These are phyloP conservation scores for Sporothrix sp. DNA, from an alignment of 2,329 filamentous ascomycete genomes.

Conservation along the genomic window DNA sequence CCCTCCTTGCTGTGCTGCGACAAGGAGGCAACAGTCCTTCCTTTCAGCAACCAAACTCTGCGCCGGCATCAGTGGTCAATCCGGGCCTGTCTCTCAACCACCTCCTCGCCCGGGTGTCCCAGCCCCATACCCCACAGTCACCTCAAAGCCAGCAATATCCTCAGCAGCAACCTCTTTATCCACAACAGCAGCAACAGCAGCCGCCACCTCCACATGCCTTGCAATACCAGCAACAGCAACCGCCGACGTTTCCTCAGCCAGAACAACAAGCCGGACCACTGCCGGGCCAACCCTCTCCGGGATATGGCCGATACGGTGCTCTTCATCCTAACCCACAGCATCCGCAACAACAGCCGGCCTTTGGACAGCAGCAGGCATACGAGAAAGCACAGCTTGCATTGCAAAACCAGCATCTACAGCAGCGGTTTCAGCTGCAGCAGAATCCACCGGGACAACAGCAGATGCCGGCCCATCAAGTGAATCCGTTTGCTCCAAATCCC, in stretches of 20 bases:
- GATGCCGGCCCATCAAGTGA: background rate
- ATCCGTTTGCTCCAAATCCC: conserved; percentile 5
- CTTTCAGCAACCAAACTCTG: background rate
- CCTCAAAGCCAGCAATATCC: background rate
- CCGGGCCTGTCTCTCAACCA: background rate
- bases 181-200: conserved; percentile 14
- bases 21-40: conserved; percentile 20
- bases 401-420: conserved; percentile 7
- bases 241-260: conserved; percentile 10
- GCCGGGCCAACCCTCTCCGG: background rate
- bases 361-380: background rate
- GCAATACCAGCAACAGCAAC: background rate
- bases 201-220: background rate
- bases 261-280: background rate
- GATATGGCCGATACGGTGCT: background rate
- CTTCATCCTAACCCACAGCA: conserved; percentile 1
- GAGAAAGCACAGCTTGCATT: background rate
- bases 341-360: background rate
- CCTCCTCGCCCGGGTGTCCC: background rate
- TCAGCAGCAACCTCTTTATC: background rate
- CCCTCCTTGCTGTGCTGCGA: conserved; percentile 45
- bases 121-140: conserved; percentile 9
- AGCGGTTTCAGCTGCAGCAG: background rate
- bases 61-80: background rate
- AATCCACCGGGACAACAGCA: background rate